Evolutionary conservation across 75 land plant species (phyloP), one percentile per base, ranked within the genome.

Genomic region (Pseudotsuga menziesii): DNA sequence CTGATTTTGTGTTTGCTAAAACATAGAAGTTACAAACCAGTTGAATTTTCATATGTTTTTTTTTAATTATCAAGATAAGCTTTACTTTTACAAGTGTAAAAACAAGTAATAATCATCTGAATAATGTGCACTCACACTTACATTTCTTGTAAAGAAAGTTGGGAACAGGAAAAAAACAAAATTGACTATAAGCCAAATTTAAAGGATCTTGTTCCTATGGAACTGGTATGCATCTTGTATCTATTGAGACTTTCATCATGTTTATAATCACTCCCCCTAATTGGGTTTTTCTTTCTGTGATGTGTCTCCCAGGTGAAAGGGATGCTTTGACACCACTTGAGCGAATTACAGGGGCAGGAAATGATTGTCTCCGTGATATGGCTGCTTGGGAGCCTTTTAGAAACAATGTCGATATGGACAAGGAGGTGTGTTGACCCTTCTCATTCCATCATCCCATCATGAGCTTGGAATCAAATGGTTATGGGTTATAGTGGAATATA

Each of bases 311-410:
- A 96, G 99, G 99, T 75, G 98, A 94, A 36, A 85, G 79, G 57
- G 82, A 72, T 19, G 91, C 87, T 48, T 48, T 72, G 25, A 89
- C 92, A 32, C 82, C 93, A 58, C 86, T 97, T 79, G 92, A 85
- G 61, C 66, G 63, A 25, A 72, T 86, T 22, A 77, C 78, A n/a
- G 87, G 75, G 32, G 62, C 22, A 59, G 77, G 84, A 61, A 39
- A 63, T 27, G 27, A 74, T 66, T 19, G 58, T 32, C 36, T 55
- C 17, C 63, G 63, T 3, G 84, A 84, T 75, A 85, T 71, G 57
- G 88, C 81, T 72, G 92, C 88, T 23, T 97, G 99, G 99, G 99
- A 97, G 79, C 85, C 83, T 23, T 92, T 92, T 75, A 83, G 98
- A 79, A 91, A 48, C 52, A 48, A 84, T 73, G 91, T 96, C 20